Percentiles rank a stretch among this genome's conserved stretches.
phyloP scores from a whole-genome alignment of 2,329 filamentous ascomycete genomes.

The Volutella citrinella region DNA sequence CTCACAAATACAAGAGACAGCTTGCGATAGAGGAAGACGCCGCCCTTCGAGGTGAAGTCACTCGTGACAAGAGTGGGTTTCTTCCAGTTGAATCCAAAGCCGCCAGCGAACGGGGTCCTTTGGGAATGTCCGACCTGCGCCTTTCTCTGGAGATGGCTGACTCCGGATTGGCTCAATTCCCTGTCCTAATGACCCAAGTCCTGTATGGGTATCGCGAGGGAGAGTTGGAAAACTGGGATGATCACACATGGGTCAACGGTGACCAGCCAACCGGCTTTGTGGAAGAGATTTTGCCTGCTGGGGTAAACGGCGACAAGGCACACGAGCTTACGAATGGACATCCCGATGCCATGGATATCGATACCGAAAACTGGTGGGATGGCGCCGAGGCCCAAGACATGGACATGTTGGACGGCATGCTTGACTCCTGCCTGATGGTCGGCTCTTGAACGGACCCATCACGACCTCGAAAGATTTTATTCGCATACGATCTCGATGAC shows the following conservation, averaged over 20 bases:
- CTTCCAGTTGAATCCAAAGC: conserved; percentile 79
- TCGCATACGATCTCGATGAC: no score
- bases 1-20: conserved; percentile 71
- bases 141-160: conserved; percentile 75
- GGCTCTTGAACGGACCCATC: conserved; percentile 27
- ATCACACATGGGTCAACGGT: conserved; percentile 53
- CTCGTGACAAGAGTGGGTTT: conserved; percentile 71
- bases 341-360: conserved; percentile 57
- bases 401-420: conserved; percentile 50
- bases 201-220: conserved; percentile 71
- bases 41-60: conserved; percentile 68
- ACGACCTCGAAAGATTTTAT: no score
- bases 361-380: conserved; percentile 60
- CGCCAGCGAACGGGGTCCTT: conserved; percentile 65
- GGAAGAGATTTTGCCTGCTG: conserved; percentile 28
- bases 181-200: conserved; percentile 68
- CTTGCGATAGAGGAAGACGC: conserved; percentile 73
- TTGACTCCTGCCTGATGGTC: conserved; percentile 55
- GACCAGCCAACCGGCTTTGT: conserved; percentile 22
- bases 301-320: conserved; percentile 34
- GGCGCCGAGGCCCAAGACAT: conserved; percentile 53
- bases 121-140: conserved; percentile 76
- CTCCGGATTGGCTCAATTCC: conserved; percentile 73
- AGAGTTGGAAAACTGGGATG: conserved; percentile 66
- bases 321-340: conserved; percentile 46